Percentiles rank a stretch among this genome's conserved stretches.
phyloP scores from a whole-genome alignment of 1,139 yeast genomes.

The Yamadazyma friedrichii region DNA sequence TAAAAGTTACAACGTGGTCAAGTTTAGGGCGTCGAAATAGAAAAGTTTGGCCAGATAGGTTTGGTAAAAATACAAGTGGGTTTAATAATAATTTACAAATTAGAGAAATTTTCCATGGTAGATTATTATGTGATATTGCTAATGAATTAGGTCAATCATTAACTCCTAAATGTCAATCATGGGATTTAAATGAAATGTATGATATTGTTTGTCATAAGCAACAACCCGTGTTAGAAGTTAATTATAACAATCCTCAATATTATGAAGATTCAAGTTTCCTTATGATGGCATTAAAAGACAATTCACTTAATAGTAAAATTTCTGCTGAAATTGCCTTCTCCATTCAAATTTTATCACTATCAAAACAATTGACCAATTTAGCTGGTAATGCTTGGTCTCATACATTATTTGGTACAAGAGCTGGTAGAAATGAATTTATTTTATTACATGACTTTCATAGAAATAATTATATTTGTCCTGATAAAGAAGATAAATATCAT shows the following conservation, averaged over 20 bases:
- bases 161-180: slow-evolving; percentile 90
- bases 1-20: slow-evolving; percentile 74
- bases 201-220: slow-evolving; percentile 66
- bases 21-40: slow-evolving; percentile 81
- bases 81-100: slow-evolving; percentile 51
- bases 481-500: slow-evolving; percentile 61
- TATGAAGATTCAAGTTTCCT: slow-evolving; percentile 68
- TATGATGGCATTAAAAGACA: slow-evolving; percentile 70
- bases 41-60: slow-evolving; percentile 72
- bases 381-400: slow-evolving; percentile 99
- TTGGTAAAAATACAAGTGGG: slow-evolving; percentile 48
- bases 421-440: slow-evolving; percentile 94
- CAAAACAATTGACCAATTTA: slow-evolving; percentile 86
- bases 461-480: slow-evolving; percentile 84
- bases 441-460: slow-evolving; percentile 87
- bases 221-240: slow-evolving; percentile 66
- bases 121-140: slow-evolving; percentile 88
- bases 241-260: slow-evolving; percentile 63
- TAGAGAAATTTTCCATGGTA: slow-evolving; percentile 77
- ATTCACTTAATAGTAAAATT: slow-evolving; percentile 63
- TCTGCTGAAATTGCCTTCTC: slow-evolving; percentile 79
- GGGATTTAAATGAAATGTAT: slow-evolving; percentile 93
- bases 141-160: slow-evolving; percentile 94
- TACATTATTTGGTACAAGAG: slow-evolving; percentile 92
- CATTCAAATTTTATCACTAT: slow-evolving; percentile 81